Evolutionary conservation across 225 moss, liverwort and hornwort genomes (phyloP).

Genomic region (Sphagnum tenellum): DNA sequence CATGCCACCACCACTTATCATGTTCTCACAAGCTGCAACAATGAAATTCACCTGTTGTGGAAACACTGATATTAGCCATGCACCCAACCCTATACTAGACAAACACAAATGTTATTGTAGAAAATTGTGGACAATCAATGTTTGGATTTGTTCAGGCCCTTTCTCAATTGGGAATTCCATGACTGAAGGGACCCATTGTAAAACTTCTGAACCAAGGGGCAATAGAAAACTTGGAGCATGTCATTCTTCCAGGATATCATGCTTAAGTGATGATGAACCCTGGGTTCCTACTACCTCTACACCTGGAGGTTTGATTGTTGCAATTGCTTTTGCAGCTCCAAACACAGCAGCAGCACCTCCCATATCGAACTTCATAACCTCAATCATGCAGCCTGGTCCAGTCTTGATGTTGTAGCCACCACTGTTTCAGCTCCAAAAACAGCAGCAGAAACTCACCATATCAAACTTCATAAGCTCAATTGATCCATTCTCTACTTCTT

Average conservation of each 20-base stretch:
- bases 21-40: constrained; percentile 97
- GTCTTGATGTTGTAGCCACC: constrained; percentile 95
- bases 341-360: constrained; percentile 95
- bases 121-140: no score
- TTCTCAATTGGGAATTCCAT: no score
- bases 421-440: constrained; percentile 14
- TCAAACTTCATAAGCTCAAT: constrained; percentile 99
- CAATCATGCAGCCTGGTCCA: constrained; percentile 80
- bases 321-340: constrained; percentile 84
- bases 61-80: no score
- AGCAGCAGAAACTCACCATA: constrained; percentile 30
- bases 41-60: constrained; percentile 64
- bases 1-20: constrained; percentile 98
- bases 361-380: constrained; percentile 99
- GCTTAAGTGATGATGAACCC: no score
- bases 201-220: no score
- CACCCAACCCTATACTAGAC: no score
- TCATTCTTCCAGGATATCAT: no score
- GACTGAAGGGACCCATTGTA: no score
- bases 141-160: no score
- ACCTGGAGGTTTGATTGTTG: constrained; percentile 73
- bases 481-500: constrained; percentile 33
- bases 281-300: constrained; percentile 43
- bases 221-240: no score
- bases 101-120: no score